Percentiles rank a stretch among this genome's conserved stretches.
Evolutionary conservation across 768 basidiomycete species (phyloP).

Genomic region (Macrocybe gigantea): DNA sequence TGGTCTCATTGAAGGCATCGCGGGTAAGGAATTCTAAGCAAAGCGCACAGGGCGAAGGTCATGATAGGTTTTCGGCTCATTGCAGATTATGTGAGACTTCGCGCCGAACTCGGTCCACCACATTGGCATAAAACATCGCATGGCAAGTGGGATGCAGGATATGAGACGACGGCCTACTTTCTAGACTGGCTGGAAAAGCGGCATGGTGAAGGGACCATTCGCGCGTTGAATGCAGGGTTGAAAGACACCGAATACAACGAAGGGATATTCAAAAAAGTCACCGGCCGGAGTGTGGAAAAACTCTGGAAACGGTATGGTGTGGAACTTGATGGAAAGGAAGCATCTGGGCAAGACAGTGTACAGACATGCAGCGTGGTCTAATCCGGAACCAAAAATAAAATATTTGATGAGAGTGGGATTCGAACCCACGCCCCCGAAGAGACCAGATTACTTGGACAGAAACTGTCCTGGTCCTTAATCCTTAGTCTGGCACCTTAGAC

Average conservation of each 20-base stretch:
- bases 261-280: conserved; percentile 44
- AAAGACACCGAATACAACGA: conserved; percentile 43
- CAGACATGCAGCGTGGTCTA: no score
- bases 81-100: conserved; percentile 67
- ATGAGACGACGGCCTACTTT: conserved; percentile 70
- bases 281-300: conserved; percentile 44
- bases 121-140: conserved; percentile 56
- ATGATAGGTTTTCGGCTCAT: not conserved
- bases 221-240: conserved; percentile 52
- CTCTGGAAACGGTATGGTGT: conserved; percentile 56
- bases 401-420: conserved; percentile 35
- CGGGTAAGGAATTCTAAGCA: conserved; percentile 35
- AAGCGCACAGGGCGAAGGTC: not conserved
- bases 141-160: conserved; percentile 70
- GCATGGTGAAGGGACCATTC: conserved; percentile 48
- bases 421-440: conserved; percentile 33
- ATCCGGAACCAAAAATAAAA: no score
- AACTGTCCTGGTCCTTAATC: conserved; percentile 23
- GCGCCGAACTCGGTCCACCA: conserved; percentile 52
- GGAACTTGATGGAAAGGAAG: not conserved
- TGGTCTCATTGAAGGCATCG: conserved; percentile 76
- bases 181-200: conserved; percentile 60
- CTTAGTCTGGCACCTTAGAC: conserved; percentile 86
- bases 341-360: no score
- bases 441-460: conserved; percentile 12